A percentile compares a stretch with the other conserved stretches of the same genome.
phyloP scores from a whole-genome alignment of 495 filamentous ascomycete genomes.

The Penicillium canariense region DNA sequence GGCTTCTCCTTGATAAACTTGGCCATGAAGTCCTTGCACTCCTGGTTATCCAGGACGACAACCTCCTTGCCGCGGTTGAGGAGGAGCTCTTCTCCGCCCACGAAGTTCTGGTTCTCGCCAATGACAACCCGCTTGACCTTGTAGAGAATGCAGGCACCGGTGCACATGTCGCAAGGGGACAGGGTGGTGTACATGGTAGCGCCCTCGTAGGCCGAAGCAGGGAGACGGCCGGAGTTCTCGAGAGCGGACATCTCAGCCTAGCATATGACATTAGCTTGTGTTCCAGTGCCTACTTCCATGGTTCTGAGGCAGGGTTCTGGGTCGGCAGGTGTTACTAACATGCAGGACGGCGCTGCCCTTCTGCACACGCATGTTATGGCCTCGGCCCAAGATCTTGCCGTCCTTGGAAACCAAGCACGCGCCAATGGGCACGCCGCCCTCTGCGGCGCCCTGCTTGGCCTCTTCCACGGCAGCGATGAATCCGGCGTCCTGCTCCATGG shows the following conservation, averaged over 20 bases:
- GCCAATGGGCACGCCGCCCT: constrained; percentile 83
- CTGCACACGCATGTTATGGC: constrained; percentile 81
- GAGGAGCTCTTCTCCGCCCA: constrained; percentile 75
- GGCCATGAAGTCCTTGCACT: constrained; percentile 73
- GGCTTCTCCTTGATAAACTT: constrained; percentile 75
- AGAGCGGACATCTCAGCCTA: constrained; percentile 81
- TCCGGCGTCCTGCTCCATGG: constrained; percentile 48
- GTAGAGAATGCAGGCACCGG: constrained; percentile 78
- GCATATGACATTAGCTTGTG: background rate
- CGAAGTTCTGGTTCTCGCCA: constrained; percentile 78
- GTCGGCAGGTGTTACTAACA: constrained; percentile 45
- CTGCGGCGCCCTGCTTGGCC: constrained; percentile 61
- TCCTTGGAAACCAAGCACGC: constrained; percentile 68
- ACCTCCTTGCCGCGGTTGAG: constrained; percentile 71
- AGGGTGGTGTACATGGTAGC: constrained; percentile 86
- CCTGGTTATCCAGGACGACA: constrained; percentile 63
- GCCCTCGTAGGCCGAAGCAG: constrained; percentile 66
- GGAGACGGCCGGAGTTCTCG: constrained; percentile 73
- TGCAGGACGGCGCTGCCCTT: constrained; percentile 72
- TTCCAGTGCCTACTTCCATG: background rate
- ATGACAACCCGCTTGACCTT: constrained; percentile 78
- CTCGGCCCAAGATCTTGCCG: constrained; percentile 72
- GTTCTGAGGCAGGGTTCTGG: background rate
- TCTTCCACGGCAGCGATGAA: constrained; percentile 72
- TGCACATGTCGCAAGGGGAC: constrained; percentile 88